These are phyloP conservation scores for Malassezia furfur DNA, from an alignment of 1,284 basidiomycete species.

Conservation along the genomic window DNA sequence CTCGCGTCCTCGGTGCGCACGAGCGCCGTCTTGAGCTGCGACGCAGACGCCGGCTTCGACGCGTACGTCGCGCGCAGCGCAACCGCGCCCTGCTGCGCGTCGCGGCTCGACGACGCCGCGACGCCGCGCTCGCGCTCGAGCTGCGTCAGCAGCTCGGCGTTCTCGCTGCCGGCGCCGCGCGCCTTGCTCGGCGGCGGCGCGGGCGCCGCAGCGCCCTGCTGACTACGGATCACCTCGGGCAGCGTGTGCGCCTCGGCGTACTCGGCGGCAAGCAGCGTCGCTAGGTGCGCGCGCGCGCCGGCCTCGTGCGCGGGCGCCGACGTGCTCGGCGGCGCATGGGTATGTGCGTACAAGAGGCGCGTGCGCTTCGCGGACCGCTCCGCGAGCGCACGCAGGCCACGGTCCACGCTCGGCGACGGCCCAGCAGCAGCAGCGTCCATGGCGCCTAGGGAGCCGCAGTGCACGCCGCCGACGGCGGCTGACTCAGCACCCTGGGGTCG, in stretches of 20 bases:
- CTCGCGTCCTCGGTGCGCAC: slow-evolving; percentile 20
- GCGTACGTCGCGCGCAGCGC: slow-evolving; percentile 10
- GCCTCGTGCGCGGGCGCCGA: neutral
- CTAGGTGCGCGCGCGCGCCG: slow-evolving; percentile 47
- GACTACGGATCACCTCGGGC: slow-evolving; percentile 67
- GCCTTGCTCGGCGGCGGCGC: slow-evolving; percentile 53
- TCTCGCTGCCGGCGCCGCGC: slow-evolving; percentile 7
- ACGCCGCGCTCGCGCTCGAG: slow-evolving; percentile 25
- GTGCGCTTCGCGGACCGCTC: slow-evolving; percentile 15
- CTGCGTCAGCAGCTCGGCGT: slow-evolving; percentile 19
- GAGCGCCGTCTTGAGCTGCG: slow-evolving; percentile 17
- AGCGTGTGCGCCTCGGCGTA: slow-evolving; percentile 77
- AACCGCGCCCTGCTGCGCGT: slow-evolving; percentile 8
- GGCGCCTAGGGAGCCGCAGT: neutral
- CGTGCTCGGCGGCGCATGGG: neutral
- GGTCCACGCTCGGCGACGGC: neutral
- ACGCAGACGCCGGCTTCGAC: slow-evolving; percentile 11
- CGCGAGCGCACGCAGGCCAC: slow-evolving; percentile 6
- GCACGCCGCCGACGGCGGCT: neutral
- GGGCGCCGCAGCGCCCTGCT: slow-evolving; percentile 57
- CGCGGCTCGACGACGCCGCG: slow-evolving; percentile 3
- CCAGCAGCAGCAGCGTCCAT: neutral
- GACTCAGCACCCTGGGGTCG: neutral
- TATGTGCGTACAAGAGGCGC: neutral
- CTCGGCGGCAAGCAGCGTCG: slow-evolving; percentile 68